Base-by-base conservation (phyloP, 2,329 filamentous ascomycete species). In the Aureobasidium sp. region DNA sequence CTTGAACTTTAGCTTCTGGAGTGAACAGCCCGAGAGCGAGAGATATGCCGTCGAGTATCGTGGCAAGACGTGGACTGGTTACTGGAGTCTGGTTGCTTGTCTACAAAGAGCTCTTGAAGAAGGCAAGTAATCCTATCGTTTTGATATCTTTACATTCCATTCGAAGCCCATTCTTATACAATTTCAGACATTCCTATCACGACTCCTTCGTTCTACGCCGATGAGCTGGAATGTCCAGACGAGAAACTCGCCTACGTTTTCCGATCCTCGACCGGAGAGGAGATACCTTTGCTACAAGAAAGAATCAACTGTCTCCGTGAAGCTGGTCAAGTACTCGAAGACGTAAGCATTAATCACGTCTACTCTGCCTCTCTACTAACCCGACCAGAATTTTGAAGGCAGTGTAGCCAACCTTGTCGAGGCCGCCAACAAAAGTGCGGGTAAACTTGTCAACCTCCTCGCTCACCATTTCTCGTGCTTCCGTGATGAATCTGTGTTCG, bases 1-100 rank as follows among this genome's bases (percentile, higher is more conserved):
- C 31, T 78, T 99, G 56, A 99, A 99, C 72, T 99, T 97, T 72
- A 72, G 88, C 24, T 99, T 99, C 74, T 99, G 94, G 94, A 95
- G 90, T 15, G 87, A 90, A 58, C 75, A 80, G 63, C 70, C 74
- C 2, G 86, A 89, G 12, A 81, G 85, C 5, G 85, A 93, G 68
- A 82, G 91, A 12, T 99, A 93, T 73, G 83, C 88, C 11, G 82
- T 99, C 45, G 86, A 90, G 62, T 97, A 97, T 74, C 83, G 82
- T 49, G 91, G 85, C 31, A 87, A 84, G 73, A 84, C 76, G 62
- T 97, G 91, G 91, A 97, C 91, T 0, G 94, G 94, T 3, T 99
- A 99, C 74, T 96, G 90, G 87, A 96, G 91, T 72, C 77, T 99
- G 61, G 90, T 97, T 22, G 94, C 94, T 27, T 84, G 89, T 24